phyloP scores from a whole-genome alignment of 2,329 filamentous ascomycete genomes.

The Pseudocercospora musae region DNA sequence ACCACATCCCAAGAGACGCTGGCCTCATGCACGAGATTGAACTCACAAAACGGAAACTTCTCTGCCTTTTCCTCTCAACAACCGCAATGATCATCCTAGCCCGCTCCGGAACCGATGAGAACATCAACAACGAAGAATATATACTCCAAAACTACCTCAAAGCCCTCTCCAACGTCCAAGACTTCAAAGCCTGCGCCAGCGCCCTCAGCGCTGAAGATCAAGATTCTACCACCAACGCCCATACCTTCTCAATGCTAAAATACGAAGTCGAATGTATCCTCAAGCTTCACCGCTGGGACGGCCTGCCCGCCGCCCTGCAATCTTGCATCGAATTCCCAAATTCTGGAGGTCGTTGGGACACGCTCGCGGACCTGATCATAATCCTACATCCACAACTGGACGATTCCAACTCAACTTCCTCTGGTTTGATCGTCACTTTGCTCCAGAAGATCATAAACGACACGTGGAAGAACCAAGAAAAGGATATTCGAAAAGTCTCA shows the following conservation, averaged over 20 bases:
- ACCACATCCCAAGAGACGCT: slow-evolving; percentile 21
- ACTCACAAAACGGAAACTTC: slow-evolving; percentile 54
- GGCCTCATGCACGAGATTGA: slow-evolving; percentile 15
- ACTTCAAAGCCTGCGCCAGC: slow-evolving; percentile 49
- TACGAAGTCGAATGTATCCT: slow-evolving; percentile 78
- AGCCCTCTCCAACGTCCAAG: slow-evolving; percentile 58
- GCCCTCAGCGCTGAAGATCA: slow-evolving; percentile 38
- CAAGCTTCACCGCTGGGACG: slow-evolving; percentile 64
- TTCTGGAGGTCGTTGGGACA: slow-evolving; percentile 40
- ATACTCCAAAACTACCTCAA: slow-evolving; percentile 61
- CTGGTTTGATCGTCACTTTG: slow-evolving; percentile 26
- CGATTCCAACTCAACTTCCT: background rate
- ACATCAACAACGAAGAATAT: slow-evolving; percentile 38
- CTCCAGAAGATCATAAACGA: slow-evolving; percentile 69
- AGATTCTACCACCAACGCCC: slow-evolving; percentile 39
- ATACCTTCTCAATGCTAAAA: slow-evolving; percentile 60
- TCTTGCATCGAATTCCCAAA: slow-evolving; percentile 31
- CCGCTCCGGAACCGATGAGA: slow-evolving; percentile 40
- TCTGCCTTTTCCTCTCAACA: slow-evolving; percentile 66
- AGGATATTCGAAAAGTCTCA: slow-evolving; percentile 60
- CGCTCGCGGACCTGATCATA: slow-evolving; percentile 47
- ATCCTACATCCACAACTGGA: slow-evolving; percentile 40
- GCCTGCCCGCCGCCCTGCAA: slow-evolving; percentile 59
- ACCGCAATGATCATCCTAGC: slow-evolving; percentile 48
- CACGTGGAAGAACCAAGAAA: slow-evolving; percentile 50